Percentiles rank a stretch among this genome's conserved stretches.
Evolutionary conservation across 2,329 filamentous ascomycete species (phyloP).

Genomic region (Fusarium mexicanum): DNA sequence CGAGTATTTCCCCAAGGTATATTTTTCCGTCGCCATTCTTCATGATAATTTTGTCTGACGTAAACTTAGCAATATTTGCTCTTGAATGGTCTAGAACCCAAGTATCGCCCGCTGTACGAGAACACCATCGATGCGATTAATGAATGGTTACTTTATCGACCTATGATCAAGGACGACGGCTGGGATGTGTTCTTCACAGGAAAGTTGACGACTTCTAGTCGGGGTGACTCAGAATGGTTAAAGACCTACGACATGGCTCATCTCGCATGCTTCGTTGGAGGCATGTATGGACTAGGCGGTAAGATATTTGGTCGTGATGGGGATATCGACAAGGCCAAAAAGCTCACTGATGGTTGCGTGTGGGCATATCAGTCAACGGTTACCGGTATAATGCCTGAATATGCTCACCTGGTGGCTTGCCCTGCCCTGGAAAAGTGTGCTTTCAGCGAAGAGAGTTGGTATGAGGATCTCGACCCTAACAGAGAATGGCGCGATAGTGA

Average conservation of each 20-base stretch:
- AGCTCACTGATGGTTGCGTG: slow-evolving; percentile 74
- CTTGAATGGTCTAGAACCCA: slow-evolving; percentile 76
- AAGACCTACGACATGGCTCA: slow-evolving; percentile 71
- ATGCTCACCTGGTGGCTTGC: slow-evolving; percentile 57
- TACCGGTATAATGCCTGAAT: slow-evolving; percentile 74
- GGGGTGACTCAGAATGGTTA: slow-evolving; percentile 50
- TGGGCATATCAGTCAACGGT: slow-evolving; percentile 73
- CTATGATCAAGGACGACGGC: slow-evolving; percentile 72
- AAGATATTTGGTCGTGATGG: slow-evolving; percentile 68
- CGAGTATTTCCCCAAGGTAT: slow-evolving; percentile 73
- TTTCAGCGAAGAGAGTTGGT: slow-evolving; percentile 62
- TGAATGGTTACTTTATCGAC: slow-evolving; percentile 79
- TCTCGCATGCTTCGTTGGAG: slow-evolving; percentile 74
- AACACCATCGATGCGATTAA: slow-evolving; percentile 73
- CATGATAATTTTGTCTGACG: slow-evolving; percentile 30
- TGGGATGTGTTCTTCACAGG: slow-evolving; percentile 80
- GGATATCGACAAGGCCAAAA: slow-evolving; percentile 70
- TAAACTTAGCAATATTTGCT: slow-evolving; percentile 73
- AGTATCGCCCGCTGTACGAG: slow-evolving; percentile 79
- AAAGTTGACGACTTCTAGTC: slow-evolving; percentile 61
- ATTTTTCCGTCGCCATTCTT: neutral
- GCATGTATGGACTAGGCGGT: slow-evolving; percentile 74
- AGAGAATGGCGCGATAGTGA: slow-evolving; percentile 54
- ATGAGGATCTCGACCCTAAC: slow-evolving; percentile 58
- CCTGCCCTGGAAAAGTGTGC: slow-evolving; percentile 56